Evolutionary conservation across 2,329 filamentous ascomycete genomes (phyloP).

Genomic region (Delphinella strobiligena): DNA sequence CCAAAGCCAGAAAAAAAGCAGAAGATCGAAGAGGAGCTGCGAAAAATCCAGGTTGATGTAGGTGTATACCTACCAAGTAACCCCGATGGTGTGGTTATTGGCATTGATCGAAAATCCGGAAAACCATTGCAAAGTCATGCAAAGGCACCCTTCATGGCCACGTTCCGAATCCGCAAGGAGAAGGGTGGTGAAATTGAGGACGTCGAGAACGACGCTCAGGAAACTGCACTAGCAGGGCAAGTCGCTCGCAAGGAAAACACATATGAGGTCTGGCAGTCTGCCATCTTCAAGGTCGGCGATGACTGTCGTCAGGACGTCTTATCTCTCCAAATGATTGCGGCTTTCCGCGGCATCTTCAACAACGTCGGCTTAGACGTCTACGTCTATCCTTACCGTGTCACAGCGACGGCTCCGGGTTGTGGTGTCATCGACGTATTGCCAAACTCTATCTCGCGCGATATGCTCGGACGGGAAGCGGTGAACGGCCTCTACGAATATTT

Average conservation of each 20-base stretch:
- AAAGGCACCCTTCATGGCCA: constrained; percentile 98
- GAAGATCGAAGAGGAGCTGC: constrained; percentile 96
- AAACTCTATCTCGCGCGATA: constrained; percentile 95
- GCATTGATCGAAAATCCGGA: constrained; percentile 94
- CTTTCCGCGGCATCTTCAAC: constrained; percentile 95
- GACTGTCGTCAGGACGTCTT: constrained; percentile 96
- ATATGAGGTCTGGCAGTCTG: constrained; percentile 96
- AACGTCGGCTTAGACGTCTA: constrained; percentile 89
- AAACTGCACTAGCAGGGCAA: constrained; percentile 20
- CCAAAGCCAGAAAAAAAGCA: constrained; percentile 96
- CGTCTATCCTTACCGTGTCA: constrained; percentile 94
- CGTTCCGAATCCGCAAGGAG: constrained; percentile 87
- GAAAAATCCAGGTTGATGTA: constrained; percentile 93
- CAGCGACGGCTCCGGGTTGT: constrained; percentile 90
- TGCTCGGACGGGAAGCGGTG: constrained; percentile 94
- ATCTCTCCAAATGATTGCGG: constrained; percentile 93
- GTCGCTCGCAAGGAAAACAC: constrained; percentile 36
- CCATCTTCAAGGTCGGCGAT: constrained; percentile 99
- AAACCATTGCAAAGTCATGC: constrained; percentile 96
- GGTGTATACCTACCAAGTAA: constrained; percentile 96
- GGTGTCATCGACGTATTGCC: constrained; percentile 97
- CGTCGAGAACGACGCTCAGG: constrained; percentile 25
- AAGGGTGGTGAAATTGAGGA: constrained; percentile 40
- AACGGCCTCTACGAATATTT: constrained; percentile 99
- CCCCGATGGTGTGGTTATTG: constrained; percentile 91